A percentile compares a stretch with the other conserved stretches of the same genome.
Evolutionary conservation across 2,329 filamentous ascomycete species (phyloP).

Genomic region (Stagonosporopsis tanaceti): DNA sequence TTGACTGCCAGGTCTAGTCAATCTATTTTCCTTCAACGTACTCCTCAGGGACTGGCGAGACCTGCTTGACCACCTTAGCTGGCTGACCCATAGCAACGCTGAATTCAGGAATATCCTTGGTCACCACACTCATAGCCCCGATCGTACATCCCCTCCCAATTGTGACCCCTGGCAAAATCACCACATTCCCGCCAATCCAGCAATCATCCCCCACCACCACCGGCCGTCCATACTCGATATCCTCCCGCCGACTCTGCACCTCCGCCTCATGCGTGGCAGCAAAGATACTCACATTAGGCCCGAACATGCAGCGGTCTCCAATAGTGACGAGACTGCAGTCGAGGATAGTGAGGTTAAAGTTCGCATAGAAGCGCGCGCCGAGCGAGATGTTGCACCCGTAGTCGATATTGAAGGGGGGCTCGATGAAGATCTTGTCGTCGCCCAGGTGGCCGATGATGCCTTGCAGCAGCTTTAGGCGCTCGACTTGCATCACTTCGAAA

Average conservation of each 20-base stretch:
- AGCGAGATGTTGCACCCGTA: constrained; percentile 72
- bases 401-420: constrained; percentile 69
- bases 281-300: constrained; percentile 62
- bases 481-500: constrained; percentile 37
- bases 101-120: constrained; percentile 73
- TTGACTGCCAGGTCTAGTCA: background rate
- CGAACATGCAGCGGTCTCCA: constrained; percentile 61
- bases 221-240: constrained; percentile 59
- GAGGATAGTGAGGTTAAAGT: constrained; percentile 63
- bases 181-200: constrained; percentile 58
- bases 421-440: constrained; percentile 57
- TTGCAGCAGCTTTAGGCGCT: constrained; percentile 37
- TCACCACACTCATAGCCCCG: constrained; percentile 84
- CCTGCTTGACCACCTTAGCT: constrained; percentile 62
- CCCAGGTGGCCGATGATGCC: constrained; percentile 44
- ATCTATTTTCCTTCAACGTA: constrained; percentile 6
- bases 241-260: constrained; percentile 56
- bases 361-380: constrained; percentile 70
- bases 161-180: constrained; percentile 76
- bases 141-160: constrained; percentile 78
- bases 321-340: constrained; percentile 63
- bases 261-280: constrained; percentile 62
- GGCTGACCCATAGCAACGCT: constrained; percentile 72
- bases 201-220: constrained; percentile 57
- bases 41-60: constrained; percentile 25